These are phyloP conservation scores for Calocybe indica DNA, from an alignment of 768 basidiomycete genomes.

Conservation along the genomic window DNA sequence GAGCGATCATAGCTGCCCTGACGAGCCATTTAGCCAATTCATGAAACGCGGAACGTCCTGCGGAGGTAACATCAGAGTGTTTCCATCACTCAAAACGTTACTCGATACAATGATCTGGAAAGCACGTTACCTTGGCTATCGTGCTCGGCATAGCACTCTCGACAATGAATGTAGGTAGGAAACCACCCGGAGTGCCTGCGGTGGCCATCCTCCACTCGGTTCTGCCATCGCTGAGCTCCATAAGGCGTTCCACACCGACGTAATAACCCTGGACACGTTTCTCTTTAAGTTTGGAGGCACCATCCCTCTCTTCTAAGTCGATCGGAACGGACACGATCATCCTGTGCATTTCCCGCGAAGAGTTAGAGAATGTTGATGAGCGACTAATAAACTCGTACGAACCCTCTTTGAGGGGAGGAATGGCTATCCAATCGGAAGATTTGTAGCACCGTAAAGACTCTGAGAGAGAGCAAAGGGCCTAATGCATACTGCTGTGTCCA, in stretches of 20 bases:
- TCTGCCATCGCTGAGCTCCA: conserved; percentile 56
- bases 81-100: background rate
- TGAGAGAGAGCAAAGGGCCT: conserved; percentile 62
- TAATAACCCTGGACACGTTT: conserved; percentile 64
- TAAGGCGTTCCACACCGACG: conserved; percentile 60
- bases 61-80: background rate
- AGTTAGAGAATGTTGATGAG: background rate
- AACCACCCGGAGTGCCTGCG: conserved; percentile 64
- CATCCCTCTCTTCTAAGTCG: conserved; percentile 38
- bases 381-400: conserved; percentile 12
- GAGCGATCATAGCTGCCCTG: no score
- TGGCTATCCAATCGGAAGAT: conserved; percentile 42
- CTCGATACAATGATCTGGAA: background rate
- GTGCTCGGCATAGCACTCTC: conserved; percentile 55
- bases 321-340: conserved; percentile 61
- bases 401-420: conserved; percentile 54
- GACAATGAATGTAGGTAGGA: conserved; percentile 57
- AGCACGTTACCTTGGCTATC: conserved; percentile 47
- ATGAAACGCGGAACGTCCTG: conserved; percentile 74
- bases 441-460: conserved; percentile 72
- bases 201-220: conserved; percentile 82
- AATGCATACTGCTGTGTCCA: conserved; percentile 75
- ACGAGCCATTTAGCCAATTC: conserved; percentile 45
- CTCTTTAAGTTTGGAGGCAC: conserved; percentile 50
- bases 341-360: conserved; percentile 15